Conservation (phyloP, 2,329 filamentous ascomycete species). For the Penicillium sp. region DNA sequence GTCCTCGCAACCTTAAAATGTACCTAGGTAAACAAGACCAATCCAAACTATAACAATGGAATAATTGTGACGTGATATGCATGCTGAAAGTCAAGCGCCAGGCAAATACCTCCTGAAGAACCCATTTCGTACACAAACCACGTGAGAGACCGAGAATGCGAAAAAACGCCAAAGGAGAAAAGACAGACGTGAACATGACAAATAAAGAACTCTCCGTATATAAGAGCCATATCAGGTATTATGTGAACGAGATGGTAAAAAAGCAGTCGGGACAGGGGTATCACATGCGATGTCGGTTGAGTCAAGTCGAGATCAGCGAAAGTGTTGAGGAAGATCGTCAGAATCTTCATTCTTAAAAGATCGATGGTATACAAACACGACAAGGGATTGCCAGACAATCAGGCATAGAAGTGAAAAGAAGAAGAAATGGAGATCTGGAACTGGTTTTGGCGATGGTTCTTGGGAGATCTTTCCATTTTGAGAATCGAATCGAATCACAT, state of each 20-base stretch:
- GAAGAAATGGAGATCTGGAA: not conserved
- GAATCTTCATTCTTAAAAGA: slow-evolving; percentile 1
- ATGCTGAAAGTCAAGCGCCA: not conserved
- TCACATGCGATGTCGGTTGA: slow-evolving; percentile 30
- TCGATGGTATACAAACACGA: slow-evolving; percentile 1
- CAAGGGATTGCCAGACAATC: not conserved
- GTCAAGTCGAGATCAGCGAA: slow-evolving; percentile 22
- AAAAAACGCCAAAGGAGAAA: slow-evolving; percentile 3
- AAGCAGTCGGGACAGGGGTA: slow-evolving; percentile 25
- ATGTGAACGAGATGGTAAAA: not conserved
- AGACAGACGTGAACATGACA: not conserved
- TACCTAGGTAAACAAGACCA: not conserved
- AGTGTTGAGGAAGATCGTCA: slow-evolving; percentile 5
- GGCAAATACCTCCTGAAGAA: not conserved
- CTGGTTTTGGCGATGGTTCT: not conserved
- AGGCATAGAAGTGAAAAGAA: not conserved
- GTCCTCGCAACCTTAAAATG: not conserved
- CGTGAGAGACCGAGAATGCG: not conserved
- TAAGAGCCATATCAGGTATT: not conserved
- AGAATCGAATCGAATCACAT: slow-evolving; percentile 17
- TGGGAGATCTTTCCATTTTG: not conserved
- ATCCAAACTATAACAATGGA: not conserved
- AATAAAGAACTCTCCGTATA: slow-evolving; percentile 4
- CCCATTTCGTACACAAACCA: not conserved
- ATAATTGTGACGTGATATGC: not conserved